Percentiles rank a stretch among this genome's conserved stretches.
Conservation (phyloP, 2,329 filamentous ascomycete species). For the Neonectria magnoliae region DNA sequence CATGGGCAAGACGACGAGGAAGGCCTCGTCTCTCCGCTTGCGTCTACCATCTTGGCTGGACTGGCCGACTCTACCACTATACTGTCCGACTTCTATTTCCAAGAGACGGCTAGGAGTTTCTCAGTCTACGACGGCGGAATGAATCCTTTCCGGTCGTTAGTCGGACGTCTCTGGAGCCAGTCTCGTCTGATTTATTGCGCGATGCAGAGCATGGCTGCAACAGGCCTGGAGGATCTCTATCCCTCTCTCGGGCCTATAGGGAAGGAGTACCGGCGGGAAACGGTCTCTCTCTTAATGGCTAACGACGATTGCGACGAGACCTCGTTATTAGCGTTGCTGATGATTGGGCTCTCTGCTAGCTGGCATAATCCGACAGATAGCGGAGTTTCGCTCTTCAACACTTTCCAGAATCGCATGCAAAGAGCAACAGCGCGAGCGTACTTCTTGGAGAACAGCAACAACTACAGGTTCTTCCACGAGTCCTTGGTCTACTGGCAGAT, state of each 20-base stretch:
- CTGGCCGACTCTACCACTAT: conserved; percentile 19
- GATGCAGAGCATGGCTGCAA: conserved; percentile 28
- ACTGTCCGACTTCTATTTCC: conserved; percentile 27
- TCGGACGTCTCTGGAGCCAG: conserved; percentile 22
- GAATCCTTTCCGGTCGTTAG: conserved; percentile 25
- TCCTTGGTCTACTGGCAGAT: conserved; percentile 29
- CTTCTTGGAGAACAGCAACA: conserved; percentile 10
- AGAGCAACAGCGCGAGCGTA: conserved; percentile 6
- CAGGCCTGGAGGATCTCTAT: conserved; percentile 20
- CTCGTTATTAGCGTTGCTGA: conserved; percentile 28
- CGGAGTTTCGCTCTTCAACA: conserved; percentile 26
- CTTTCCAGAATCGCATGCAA: conserved; percentile 27
- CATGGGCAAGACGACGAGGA: neutral
- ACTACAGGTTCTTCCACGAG: conserved; percentile 27
- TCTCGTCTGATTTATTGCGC: conserved; percentile 25
- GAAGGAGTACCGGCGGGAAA: conserved; percentile 17
- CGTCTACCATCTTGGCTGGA: neutral
- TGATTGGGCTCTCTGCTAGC: conserved; percentile 24
- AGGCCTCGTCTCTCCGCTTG: neutral
- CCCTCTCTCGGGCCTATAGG: conserved; percentile 21
- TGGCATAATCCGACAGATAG: conserved; percentile 25
- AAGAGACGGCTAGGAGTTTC: conserved; percentile 25
- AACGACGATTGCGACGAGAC: conserved; percentile 18
- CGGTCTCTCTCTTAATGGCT: conserved; percentile 15
- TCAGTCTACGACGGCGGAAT: conserved; percentile 25